Evolutionary conservation across 331 rosid species (phyloP), one percentile per base, ranked within the genome.

Genomic region (Malus hybrid): DNA sequence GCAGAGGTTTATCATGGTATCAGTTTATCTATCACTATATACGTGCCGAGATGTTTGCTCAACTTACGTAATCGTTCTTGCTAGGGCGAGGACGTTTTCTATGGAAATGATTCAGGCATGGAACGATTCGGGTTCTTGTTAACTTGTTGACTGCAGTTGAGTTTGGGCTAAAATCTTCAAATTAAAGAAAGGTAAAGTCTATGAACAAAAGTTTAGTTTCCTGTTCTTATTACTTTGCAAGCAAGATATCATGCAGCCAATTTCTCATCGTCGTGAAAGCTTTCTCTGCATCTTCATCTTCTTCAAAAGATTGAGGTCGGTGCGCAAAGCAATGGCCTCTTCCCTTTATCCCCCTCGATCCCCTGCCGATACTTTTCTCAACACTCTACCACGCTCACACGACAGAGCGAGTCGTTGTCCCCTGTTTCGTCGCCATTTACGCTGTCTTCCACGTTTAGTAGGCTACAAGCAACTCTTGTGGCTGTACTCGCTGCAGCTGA

Each of bases 241-340:
- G 74, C 83, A 87, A 85, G 57, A 80, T 83, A 52, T 88, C 86
- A 75, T 80, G 27, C 14, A 90, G 66, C 96, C 96, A 90, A 75
- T 93, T 90, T 87, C 85, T 90, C 86, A 87, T 77, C 19, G 84
- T 76, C 73, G 71, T 67, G 78, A 83, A 93, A 44, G 91, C 98
- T 76, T 70, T 79, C 79, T 93, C 98, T 60, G 98, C 98, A 84
- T 93, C 97, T 31, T 48, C 87, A 81, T 93, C 97, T 73, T 93
- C 97, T 65, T 90, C 93, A 6, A 87, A 85, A 42, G 96, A 87
- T 76, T 66, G 82, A 39, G 98, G 94, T 13, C 91, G 77, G 87
- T 93, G 96, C 3, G 78, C 96, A 80, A 93, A 93, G 75, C 90
- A 91, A 59, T 93, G 96, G 63, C 91, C 94, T 83, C 97, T 82